These are phyloP conservation scores for Zangia roseola DNA, from an alignment of 768 basidiomycete genomes.

Conservation along the genomic window DNA sequence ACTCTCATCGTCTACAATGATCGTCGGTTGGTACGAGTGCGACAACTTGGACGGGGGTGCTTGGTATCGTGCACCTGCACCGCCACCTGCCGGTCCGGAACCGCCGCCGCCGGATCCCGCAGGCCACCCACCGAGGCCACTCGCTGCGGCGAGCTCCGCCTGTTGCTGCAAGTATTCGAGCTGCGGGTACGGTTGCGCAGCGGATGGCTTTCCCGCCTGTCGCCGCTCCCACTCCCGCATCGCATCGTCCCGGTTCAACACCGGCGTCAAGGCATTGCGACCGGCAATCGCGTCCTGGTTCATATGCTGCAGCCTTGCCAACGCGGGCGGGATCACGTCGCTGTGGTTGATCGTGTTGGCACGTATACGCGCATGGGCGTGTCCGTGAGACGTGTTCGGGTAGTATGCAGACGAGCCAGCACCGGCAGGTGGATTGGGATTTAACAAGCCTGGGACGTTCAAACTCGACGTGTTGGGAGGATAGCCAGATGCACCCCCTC, in stretches of 20 bases:
- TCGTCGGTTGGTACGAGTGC: constrained; percentile 49
- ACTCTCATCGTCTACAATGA: constrained; percentile 65
- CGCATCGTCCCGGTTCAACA: constrained; percentile 91
- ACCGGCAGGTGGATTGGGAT: constrained; percentile 44
- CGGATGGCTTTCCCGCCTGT: constrained; percentile 67
- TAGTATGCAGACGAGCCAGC: constrained; percentile 63
- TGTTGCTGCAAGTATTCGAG: constrained; percentile 93
- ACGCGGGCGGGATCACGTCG: constrained; percentile 90
- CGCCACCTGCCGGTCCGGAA: constrained; percentile 30
- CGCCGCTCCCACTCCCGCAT: constrained; percentile 95
- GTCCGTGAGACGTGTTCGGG: constrained; percentile 33
- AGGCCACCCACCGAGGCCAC: constrained; percentile 59
- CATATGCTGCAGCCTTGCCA: constrained; percentile 88
- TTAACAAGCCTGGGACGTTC: constrained; percentile 29
- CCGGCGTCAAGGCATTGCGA: constrained; percentile 86
- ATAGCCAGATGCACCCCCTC: constrained; percentile 18
- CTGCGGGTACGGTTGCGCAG: constrained; percentile 83
- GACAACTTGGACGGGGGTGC: constrained; percentile 33
- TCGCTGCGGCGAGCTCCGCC: constrained; percentile 73
- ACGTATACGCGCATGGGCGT: constrained; percentile 57
- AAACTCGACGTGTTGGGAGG: constrained; percentile 14
- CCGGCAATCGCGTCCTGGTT: constrained; percentile 72
- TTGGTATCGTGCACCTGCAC: constrained; percentile 43
- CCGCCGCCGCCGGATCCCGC: constrained; percentile 27
- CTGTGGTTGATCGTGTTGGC: constrained; percentile 90